Evolutionary conservation across 495 filamentous ascomycete species (phyloP).

Genomic region (Penicillium soppii): DNA sequence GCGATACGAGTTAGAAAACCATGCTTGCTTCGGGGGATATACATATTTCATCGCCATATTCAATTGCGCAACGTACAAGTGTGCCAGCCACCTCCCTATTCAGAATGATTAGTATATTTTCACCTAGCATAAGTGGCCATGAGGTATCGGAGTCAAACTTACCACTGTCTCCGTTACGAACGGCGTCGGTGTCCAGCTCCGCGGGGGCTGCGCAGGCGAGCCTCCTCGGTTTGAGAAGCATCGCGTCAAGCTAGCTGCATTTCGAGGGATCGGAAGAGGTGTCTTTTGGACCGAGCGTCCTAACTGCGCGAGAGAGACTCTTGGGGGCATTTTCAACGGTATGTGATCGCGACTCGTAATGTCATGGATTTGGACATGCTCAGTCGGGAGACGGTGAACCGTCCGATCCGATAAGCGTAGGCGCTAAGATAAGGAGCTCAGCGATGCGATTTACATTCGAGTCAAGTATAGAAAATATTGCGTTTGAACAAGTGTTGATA

Average conservation of each 20-base stretch:
- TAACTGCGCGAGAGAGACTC: conserved; percentile 25
- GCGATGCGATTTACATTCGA: too few species aligned
- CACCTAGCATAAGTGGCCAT: neutral
- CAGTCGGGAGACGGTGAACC: conserved; percentile 8
- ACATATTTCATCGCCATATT: neutral
- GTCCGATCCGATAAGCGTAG: conserved; percentile 11
- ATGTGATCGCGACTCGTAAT: neutral
- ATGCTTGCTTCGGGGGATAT: conserved; percentile 7
- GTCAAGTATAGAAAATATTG: too few species aligned
- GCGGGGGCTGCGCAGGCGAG: conserved; percentile 44
- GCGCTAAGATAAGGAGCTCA: conserved; percentile 21
- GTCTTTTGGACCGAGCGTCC: conserved; percentile 20
- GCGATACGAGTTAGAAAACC: conserved; percentile 16
- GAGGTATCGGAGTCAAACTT: conserved; percentile 39
- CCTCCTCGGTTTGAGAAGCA: conserved; percentile 35
- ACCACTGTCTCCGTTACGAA: conserved; percentile 81
- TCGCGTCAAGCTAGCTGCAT: conserved; percentile 13
- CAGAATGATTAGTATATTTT: conserved; percentile 32
- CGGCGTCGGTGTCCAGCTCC: conserved; percentile 63
- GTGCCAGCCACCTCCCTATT: conserved; percentile 83
- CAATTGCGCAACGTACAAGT: conserved; percentile 61
- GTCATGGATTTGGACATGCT: neutral
- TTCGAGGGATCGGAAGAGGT: conserved; percentile 4
- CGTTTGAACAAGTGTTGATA: too few species aligned
- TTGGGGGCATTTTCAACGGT: conserved; percentile 17